A percentile compares a stretch with the other conserved stretches of the same genome.
Conservation (phyloP, 768 basidiomycete genomes). For the Galerina marginata region DNA sequence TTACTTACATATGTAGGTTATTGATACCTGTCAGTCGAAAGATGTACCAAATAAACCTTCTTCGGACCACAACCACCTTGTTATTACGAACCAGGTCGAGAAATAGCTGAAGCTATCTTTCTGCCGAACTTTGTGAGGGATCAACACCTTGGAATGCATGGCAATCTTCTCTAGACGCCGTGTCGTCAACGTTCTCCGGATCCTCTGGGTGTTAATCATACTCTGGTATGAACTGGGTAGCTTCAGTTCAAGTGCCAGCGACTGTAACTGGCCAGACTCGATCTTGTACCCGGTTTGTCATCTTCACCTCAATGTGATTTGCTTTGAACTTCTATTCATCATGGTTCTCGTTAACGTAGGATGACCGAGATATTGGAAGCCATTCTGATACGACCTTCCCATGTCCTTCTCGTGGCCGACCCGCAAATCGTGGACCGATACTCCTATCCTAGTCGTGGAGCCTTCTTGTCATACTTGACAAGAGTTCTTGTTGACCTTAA, state of each 20-base stretch:
- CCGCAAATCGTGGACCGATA: constrained; percentile 82
- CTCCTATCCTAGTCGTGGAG: constrained; percentile 69
- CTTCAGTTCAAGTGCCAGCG: constrained; percentile 52
- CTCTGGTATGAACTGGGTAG: constrained; percentile 73
- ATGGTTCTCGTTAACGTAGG: constrained; percentile 2
- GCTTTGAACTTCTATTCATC: background rate
- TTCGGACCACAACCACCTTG: background rate
- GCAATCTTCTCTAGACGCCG: constrained; percentile 31
- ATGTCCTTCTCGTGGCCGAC: constrained; percentile 85
- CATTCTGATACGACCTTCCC: constrained; percentile 36
- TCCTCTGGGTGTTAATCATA: constrained; percentile 65
- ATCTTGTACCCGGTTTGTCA: constrained; percentile 34
- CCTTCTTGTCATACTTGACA: constrained; percentile 60
- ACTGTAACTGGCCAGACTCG: constrained; percentile 69
- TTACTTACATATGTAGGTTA: no score
- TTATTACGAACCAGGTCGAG: background rate
- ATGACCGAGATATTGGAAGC: constrained; percentile 20
- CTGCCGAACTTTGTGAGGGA: background rate
- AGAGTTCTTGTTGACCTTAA: constrained; percentile 80
- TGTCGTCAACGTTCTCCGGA: constrained; percentile 51
- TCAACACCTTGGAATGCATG: constrained; percentile 23
- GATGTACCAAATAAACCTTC: no score
- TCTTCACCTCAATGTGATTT: background rate
- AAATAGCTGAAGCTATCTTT: background rate
- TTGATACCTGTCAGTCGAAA: no score